Percentiles rank a stretch among this genome's conserved stretches.
Conservation (phyloP, 2,329 filamentous ascomycete genomes). For the Metarhizium guizhouense region DNA sequence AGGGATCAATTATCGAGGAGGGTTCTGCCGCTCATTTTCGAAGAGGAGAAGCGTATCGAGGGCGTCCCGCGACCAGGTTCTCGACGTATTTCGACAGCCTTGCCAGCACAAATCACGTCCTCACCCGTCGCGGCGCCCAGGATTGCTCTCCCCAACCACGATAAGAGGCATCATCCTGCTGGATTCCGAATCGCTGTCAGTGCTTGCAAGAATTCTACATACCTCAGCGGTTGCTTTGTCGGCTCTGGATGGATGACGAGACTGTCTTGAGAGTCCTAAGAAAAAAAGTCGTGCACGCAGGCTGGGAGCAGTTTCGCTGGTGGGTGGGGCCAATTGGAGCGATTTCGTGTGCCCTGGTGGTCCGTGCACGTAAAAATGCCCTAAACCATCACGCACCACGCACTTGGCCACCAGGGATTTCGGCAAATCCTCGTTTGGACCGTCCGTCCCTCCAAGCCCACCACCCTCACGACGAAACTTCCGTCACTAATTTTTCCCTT, state of each 20-base stretch:
- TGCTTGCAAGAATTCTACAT: slow-evolving; percentile 25
- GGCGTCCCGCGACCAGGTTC: slow-evolving; percentile 5
- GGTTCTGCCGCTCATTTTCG: slow-evolving; percentile 64
- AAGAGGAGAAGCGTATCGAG: slow-evolving; percentile 55
- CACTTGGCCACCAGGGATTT: slow-evolving; percentile 21
- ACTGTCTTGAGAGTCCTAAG: slow-evolving; percentile 3
- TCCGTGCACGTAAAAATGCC: slow-evolving; percentile 34
- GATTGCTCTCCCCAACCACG: slow-evolving; percentile 57
- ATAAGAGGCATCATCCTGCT: slow-evolving; percentile 34
- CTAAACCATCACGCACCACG: slow-evolving; percentile 24
- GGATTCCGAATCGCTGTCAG: slow-evolving; percentile 22
- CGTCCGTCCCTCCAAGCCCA: slow-evolving; percentile 19
- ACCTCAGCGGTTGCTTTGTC: slow-evolving; percentile 25
- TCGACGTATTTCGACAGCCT: neutral
- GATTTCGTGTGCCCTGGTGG: slow-evolving; percentile 30
- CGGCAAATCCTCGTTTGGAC: slow-evolving; percentile 26
- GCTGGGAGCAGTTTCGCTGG: slow-evolving; percentile 1
- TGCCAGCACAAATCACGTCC: neutral
- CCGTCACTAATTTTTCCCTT: slow-evolving; percentile 15
- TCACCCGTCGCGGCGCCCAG: slow-evolving; percentile 20
- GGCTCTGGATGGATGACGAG: neutral
- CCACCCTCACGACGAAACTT: slow-evolving; percentile 20
- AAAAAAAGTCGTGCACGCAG: slow-evolving; percentile 7
- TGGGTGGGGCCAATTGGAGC: slow-evolving; percentile 7
- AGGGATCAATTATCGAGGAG: slow-evolving; percentile 37